phyloP scores from a whole-genome alignment of 768 basidiomycete genomes.

The Boletus coccyginus region DNA sequence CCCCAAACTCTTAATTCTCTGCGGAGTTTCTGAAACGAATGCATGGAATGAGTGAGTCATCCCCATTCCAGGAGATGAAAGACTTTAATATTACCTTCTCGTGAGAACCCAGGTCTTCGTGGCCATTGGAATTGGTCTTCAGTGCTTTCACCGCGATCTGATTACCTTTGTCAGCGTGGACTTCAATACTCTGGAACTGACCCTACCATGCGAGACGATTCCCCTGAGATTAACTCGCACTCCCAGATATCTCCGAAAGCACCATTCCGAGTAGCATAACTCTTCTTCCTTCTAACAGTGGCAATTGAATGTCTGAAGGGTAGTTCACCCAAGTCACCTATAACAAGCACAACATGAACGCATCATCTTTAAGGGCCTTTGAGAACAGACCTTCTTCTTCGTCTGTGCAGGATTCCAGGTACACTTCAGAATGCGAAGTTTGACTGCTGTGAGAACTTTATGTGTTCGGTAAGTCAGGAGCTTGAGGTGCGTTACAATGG shows the following conservation, averaged over 20 bases:
- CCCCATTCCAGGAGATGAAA: neutral
- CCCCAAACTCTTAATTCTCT: slow-evolving; percentile 28
- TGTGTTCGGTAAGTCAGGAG: neutral
- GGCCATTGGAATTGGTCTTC: neutral
- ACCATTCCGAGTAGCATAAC: slow-evolving; percentile 9
- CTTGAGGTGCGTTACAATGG: neutral
- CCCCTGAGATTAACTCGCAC: slow-evolving; percentile 18
- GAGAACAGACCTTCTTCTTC: slow-evolving; percentile 9
- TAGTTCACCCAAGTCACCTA: slow-evolving; percentile 8
- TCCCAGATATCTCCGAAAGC: slow-evolving; percentile 23
- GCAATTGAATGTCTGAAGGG: slow-evolving; percentile 2
- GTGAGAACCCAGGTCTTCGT: neutral
- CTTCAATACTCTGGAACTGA: neutral
- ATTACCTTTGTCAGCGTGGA: neutral
- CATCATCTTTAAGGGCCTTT: neutral
- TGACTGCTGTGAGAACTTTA: slow-evolving; percentile 12
- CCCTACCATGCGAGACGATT: slow-evolving; percentile 4
- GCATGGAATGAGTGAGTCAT: neutral
- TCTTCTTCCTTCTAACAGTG: slow-evolving; percentile 1
- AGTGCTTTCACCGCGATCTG: slow-evolving; percentile 25
- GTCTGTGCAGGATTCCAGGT: slow-evolving; percentile 1
- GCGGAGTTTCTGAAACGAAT: slow-evolving; percentile 21
- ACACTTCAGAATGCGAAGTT: slow-evolving; percentile 10
- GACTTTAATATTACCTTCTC: slow-evolving; percentile 12
- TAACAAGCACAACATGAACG: neutral